Percentiles rank a stretch among this genome's conserved stretches.
These are phyloP conservation scores for Jatropha multifida DNA, from an alignment of 441 rosid genomes.

Conservation along the genomic window DNA sequence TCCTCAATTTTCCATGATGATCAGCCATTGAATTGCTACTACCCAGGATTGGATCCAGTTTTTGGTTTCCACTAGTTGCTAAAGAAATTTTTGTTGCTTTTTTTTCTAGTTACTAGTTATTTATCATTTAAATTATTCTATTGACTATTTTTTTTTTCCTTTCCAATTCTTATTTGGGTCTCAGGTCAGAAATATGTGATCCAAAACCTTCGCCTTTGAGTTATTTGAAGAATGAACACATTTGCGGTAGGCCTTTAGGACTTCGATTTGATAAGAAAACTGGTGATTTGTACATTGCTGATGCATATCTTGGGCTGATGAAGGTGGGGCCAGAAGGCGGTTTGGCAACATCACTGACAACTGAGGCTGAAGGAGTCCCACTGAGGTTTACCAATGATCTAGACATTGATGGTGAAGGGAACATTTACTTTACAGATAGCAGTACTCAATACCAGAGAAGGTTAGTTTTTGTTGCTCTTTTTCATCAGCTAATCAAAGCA, in stretches of 20 bases:
- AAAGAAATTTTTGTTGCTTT: not conserved
- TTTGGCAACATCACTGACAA: constrained; percentile 61
- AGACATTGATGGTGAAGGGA: constrained; percentile 82
- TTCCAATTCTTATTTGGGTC: constrained; percentile 16
- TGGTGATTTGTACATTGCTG: constrained; percentile 87
- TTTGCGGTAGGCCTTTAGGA: constrained; percentile 91
- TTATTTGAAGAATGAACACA: constrained; percentile 81
- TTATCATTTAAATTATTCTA: not conserved
- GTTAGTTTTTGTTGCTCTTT: constrained; percentile 24
- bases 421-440: constrained; percentile 88
- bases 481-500: not conserved
- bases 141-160: not conserved
- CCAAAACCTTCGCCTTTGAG: constrained; percentile 57
- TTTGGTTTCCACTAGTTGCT: not conserved
- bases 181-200: constrained; percentile 73
- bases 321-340: constrained; percentile 96
- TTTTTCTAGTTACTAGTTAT: not conserved
- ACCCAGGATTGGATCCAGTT: not conserved
- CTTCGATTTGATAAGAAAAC: constrained; percentile 73
- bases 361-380: constrained; percentile 82
- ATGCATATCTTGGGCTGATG: constrained; percentile 85
- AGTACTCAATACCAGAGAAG: constrained; percentile 72
- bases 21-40: not conserved
- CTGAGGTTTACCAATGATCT: constrained; percentile 79
- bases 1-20: too few relatives aligned